Evolutionary conservation across 306 rosid genomes (phyloP).

Genomic region (Calophaca sinica): DNA sequence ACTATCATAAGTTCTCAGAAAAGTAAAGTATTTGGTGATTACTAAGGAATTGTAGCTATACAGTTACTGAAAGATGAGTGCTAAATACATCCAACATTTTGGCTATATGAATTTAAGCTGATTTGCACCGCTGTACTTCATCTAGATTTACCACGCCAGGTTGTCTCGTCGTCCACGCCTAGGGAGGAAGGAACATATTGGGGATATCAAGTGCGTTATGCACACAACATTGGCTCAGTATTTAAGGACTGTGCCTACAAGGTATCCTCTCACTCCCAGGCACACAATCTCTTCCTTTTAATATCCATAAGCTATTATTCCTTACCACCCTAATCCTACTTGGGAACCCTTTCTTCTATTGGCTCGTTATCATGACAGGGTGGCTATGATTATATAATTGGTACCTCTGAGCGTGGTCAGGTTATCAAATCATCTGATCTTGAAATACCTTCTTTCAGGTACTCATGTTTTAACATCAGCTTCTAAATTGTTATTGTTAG

Average conservation of each 20-base stretch:
- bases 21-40: constrained; percentile 15
- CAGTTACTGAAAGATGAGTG: constrained; percentile 18
- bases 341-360: constrained; percentile 17
- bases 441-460: constrained; percentile 84
- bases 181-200: constrained; percentile 88
- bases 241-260: constrained; percentile 67
- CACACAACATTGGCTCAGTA: constrained; percentile 75
- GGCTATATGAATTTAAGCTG: constrained; percentile 40
- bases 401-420: constrained; percentile 97
- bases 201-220: constrained; percentile 97
- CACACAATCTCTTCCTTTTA: constrained; percentile 1
- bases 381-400: constrained; percentile 88
- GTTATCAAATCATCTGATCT: constrained; percentile 75
- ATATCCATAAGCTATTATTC: constrained; percentile 3
- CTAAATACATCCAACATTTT: constrained; percentile 14
- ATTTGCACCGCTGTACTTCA: constrained; percentile 43
- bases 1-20: not conserved
- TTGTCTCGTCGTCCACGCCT: constrained; percentile 79
- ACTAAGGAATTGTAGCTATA: constrained; percentile 3
- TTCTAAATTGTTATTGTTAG: constrained; percentile 23
- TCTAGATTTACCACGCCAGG: constrained; percentile 66
- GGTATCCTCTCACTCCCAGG: constrained; percentile 54
- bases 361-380: constrained; percentile 61
- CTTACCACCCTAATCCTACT: constrained; percentile 20
- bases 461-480: constrained; percentile 29